Evolutionary conservation across 768 basidiomycete genomes (phyloP).

Genomic region (Amylocystis lapponica): DNA sequence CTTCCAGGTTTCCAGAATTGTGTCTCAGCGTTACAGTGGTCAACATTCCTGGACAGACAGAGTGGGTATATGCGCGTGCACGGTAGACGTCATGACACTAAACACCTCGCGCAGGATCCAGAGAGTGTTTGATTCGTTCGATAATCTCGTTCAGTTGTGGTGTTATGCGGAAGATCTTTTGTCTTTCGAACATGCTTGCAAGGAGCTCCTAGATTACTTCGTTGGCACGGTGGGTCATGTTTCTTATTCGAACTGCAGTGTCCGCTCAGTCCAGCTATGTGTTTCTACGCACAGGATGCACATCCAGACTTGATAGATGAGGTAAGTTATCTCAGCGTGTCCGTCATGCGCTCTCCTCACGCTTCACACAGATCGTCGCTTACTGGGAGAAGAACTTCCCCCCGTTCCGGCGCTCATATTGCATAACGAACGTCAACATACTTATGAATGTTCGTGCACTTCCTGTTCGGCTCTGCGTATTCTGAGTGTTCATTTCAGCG

Average conservation of each 20-base stretch:
- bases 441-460: conserved; percentile 49
- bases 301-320: conserved; percentile 59
- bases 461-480: background rate
- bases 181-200: conserved; percentile 58
- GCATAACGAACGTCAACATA: conserved; percentile 49
- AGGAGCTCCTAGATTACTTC: conserved; percentile 51
- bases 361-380: conserved; percentile 46
- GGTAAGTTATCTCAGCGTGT: conserved; percentile 32
- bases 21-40: conserved; percentile 63
- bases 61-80: conserved; percentile 53
- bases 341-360: background rate
- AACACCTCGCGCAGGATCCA: conserved; percentile 48
- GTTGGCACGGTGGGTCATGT: conserved; percentile 45
- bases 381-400: conserved; percentile 57
- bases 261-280: too few relatives aligned
- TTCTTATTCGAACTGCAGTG: too few relatives aligned
- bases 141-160: conserved; percentile 59
- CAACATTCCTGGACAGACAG: conserved; percentile 60
- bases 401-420: conserved; percentile 45
- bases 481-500: conserved; percentile 35
- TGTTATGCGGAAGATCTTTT: conserved; percentile 64
- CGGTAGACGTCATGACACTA: too few relatives aligned
- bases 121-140: conserved; percentile 54
- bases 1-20: conserved; percentile 61
- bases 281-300: conserved; percentile 32